Conservation (phyloP, 805 yeast species). For the Cyberlindnera maritima region DNA sequence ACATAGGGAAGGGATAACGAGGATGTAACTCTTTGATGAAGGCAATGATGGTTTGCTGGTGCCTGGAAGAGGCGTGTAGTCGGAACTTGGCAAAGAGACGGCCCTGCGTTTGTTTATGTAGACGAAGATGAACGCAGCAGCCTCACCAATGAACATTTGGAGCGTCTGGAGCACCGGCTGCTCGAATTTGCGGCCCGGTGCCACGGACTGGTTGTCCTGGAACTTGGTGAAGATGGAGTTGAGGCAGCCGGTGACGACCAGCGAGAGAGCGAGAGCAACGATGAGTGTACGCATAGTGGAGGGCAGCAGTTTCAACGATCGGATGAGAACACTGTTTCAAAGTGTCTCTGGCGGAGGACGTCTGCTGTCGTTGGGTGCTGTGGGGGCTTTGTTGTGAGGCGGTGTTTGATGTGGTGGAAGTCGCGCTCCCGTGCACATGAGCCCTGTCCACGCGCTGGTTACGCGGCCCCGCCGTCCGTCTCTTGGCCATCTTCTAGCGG, state of each 20-base stretch:
- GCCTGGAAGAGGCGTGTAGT: conserved; percentile 3
- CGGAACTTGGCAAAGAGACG: background rate
- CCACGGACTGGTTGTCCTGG: conserved; percentile 74
- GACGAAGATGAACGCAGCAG: conserved; percentile 45
- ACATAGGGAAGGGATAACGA: conserved; percentile 65
- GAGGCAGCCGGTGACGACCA: conserved; percentile 65
- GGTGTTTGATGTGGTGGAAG: no score
- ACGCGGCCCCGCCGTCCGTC: no score
- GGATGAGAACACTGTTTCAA: background rate
- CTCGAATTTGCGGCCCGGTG: conserved; percentile 50
- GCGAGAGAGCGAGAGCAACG: conserved; percentile 37
- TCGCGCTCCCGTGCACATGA: no score
- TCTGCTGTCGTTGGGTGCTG: no score
- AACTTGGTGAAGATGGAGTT: conserved; percentile 73
- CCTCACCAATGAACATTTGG: conserved; percentile 80
- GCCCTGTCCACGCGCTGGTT: no score
- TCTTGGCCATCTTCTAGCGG: no score
- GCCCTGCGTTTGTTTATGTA: conserved; percentile 19
- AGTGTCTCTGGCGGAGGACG: no score
- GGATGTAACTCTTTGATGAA: conserved; percentile 30
- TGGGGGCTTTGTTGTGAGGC: no score
- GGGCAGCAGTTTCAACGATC: no score
- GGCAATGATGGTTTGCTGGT: conserved; percentile 20
- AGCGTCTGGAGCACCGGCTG: conserved; percentile 79
- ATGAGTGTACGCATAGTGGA: conserved; percentile 16